These are phyloP conservation scores for Apiospora malaysiana DNA, from an alignment of 2,329 filamentous ascomycete genomes.

Conservation along the genomic window DNA sequence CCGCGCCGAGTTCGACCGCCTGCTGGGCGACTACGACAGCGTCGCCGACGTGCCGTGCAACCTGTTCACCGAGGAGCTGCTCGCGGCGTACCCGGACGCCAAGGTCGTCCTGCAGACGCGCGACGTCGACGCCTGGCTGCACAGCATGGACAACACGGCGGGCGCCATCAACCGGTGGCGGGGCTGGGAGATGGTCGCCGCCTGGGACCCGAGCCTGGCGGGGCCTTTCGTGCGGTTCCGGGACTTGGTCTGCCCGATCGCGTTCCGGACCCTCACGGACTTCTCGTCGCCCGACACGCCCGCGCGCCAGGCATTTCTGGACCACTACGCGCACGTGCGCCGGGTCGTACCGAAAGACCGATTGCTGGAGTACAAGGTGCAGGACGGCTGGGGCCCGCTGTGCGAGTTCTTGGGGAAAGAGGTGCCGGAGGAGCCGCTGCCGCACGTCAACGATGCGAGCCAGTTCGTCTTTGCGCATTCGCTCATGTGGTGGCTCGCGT, in stretches of 20 bases:
- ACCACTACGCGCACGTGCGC: conserved; percentile 39
- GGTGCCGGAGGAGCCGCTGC: conserved; percentile 45
- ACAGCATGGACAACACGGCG: background rate
- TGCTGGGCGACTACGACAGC: conserved; percentile 15
- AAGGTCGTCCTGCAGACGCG: conserved; percentile 18
- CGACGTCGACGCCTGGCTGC: background rate
- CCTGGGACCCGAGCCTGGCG: conserved; percentile 63
- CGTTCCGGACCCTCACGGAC: conserved; percentile 30
- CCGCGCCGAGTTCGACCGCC: conserved; percentile 18
- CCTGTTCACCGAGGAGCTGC: conserved; percentile 14
- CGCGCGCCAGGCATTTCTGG: conserved; percentile 66
- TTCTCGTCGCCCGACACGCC: background rate
- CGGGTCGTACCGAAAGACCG: conserved; percentile 38
- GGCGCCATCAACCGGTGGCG: conserved; percentile 68
- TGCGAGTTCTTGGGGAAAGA: conserved; percentile 44
- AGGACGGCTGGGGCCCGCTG: conserved; percentile 44
- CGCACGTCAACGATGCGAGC: conserved; percentile 52
- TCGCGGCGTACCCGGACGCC: conserved; percentile 20
- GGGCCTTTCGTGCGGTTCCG: conserved; percentile 71
- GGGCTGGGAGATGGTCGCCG: conserved; percentile 56
- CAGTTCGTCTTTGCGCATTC: background rate
- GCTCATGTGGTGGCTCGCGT: conserved; percentile 10
- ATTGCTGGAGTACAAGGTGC: conserved; percentile 40
- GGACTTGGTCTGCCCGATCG: conserved; percentile 70
- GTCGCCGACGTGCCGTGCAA: background rate